These are phyloP conservation scores for Parathielavia hyrcaniae DNA, from an alignment of 495 filamentous ascomycete species.

Conservation along the genomic window DNA sequence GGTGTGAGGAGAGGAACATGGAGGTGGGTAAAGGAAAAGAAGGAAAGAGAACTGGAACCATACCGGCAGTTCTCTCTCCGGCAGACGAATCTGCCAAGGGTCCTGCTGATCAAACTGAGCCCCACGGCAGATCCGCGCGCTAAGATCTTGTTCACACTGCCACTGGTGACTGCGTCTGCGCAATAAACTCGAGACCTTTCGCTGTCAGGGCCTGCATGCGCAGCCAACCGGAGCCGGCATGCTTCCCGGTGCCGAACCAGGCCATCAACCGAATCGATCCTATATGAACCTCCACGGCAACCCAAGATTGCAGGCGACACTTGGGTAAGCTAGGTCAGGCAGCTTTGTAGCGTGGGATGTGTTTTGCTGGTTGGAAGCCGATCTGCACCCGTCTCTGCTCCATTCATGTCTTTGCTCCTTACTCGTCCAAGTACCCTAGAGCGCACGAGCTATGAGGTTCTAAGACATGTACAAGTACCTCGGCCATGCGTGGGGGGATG, in stretches of 20 bases:
- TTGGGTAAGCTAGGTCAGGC: neutral
- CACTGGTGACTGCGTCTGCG: too few species aligned
- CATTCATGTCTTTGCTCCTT: neutral
- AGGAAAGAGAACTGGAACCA: too few species aligned
- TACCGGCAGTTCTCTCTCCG: too few species aligned
- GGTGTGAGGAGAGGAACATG: neutral
- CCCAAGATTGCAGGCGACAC: neutral
- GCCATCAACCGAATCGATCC: neutral
- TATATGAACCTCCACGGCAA: neutral
- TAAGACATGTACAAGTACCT: constrained; percentile 14
- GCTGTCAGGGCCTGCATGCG: too few species aligned
- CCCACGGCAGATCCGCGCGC: too few species aligned
- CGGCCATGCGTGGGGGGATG: neutral
- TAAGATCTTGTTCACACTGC: too few species aligned
- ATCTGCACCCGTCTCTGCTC: neutral
- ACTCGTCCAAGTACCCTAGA: neutral
- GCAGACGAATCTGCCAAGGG: too few species aligned
- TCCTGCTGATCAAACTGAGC: too few species aligned
- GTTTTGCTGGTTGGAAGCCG: neutral
- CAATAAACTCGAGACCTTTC: too few species aligned
- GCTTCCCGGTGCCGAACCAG: neutral
- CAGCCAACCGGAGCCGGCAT: too few species aligned
- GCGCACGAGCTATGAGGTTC: neutral
- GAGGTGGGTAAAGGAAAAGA: neutral
- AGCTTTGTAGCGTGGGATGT: neutral